Base-by-base conservation (phyloP, 2,329 filamentous ascomycete genomes). In the Paraconiothyrium sp. region DNA sequence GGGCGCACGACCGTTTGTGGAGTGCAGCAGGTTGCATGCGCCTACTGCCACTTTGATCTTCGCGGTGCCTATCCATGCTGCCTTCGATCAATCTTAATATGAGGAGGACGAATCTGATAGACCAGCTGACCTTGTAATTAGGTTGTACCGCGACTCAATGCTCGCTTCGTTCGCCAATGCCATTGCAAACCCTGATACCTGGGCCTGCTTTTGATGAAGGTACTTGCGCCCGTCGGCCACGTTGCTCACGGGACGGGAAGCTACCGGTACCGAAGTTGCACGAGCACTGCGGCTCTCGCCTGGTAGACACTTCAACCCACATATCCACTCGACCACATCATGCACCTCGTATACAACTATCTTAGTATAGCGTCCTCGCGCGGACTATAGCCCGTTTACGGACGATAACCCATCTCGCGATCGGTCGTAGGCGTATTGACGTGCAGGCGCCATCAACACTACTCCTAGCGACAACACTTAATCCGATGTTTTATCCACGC, bases 91-190 rank as follows among this genome's bases (percentile, higher is more conserved):
- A 22, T 8, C 27, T 62, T 64, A 60, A 61, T 64, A 64, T 60
- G 48, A 55, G n/a, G 1, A 58, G 47, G 35, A 58, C 54, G 35
- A 57, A 61, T 57, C 34, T 39, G 51, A 37, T 41, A 22, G 54
- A 54, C 39, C 62, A 64, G 50, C 62, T 64, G 62, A 64, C 59
- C 55, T 57, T 52, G 39, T 59, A 44, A 57, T 59, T 47, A 61
- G 62, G 50, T 14, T 20, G 27, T 49, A 34, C 39, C 32, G 8
- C 54, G 32, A 48, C 24, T 10, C 30, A 50, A 16, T 34, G 47
- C 50, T 54, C 34, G 13, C 32, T 20, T 9, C 35, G 47, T 24
- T 49, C 32, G 34, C 51, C 27, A 51, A 55, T 46, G 27, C 41
- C 35, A 37, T 34, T 57, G 39, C 44, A 32, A 30, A 6, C n/a